A percentile compares a stretch with the other conserved stretches of the same genome.
These are phyloP conservation scores for Vaccinium macrocarpon DNA, from an alignment of 148 eudicot genomes.

Conservation along the genomic window DNA sequence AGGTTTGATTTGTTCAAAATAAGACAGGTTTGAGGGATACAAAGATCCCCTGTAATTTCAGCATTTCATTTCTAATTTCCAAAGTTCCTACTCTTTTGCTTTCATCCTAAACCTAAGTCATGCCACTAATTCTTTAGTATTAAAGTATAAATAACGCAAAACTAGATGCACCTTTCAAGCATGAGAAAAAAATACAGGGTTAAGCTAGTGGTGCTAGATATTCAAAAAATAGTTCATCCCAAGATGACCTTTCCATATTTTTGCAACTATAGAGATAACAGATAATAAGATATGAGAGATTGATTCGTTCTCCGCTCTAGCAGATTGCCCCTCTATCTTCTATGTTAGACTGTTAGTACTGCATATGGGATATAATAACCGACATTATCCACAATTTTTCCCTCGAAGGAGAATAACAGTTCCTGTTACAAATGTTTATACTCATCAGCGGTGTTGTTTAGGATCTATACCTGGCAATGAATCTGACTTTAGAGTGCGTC, in stretches of 20 bases:
- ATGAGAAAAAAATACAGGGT: neutral
- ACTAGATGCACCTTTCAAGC: neutral
- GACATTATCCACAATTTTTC: neutral
- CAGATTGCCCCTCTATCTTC: neutral
- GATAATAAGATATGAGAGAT: neutral
- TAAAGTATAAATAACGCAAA: neutral
- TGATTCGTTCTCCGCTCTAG: neutral
- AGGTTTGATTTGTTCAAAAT: neutral
- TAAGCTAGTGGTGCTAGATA: neutral
- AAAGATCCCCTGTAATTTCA: neutral
- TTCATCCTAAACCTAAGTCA: neutral
- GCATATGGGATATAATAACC: neutral
- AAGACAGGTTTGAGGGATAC: neutral
- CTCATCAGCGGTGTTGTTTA: neutral
- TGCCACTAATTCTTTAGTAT: too few relatives aligned
- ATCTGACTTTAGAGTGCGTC: slow-evolving; percentile 83
- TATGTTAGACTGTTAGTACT: neutral
- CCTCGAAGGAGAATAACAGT: neutral
- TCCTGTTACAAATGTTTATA: neutral
- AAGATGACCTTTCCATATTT: neutral
- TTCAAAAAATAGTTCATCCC: neutral
- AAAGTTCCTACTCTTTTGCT: neutral
- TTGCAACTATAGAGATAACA: neutral
- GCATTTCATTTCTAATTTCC: neutral
- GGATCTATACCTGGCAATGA: slow-evolving; percentile 63